Evolutionary conservation across 768 basidiomycete genomes (phyloP).

Genomic region (Russula brevipes): DNA sequence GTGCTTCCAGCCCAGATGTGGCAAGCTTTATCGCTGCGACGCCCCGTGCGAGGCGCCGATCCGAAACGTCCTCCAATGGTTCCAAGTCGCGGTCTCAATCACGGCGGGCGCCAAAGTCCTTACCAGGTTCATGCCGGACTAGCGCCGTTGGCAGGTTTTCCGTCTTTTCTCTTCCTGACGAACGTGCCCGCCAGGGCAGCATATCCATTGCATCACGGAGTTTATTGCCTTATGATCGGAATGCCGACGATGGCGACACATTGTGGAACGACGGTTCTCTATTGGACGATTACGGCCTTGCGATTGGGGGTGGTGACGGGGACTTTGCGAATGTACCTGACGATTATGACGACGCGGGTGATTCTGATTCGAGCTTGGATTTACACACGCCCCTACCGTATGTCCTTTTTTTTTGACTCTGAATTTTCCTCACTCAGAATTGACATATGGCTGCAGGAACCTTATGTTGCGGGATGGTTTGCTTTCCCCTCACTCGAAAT

Average conservation of each 20-base stretch:
- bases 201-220: conserved; percentile 21
- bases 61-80: conserved; percentile 25
- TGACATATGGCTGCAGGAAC: conserved; percentile 27
- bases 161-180: conserved; percentile 13
- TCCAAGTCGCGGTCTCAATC: conserved; percentile 28
- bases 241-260: conserved; percentile 8
- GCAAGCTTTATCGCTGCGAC: conserved; percentile 31
- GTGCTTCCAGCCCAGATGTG: conserved; percentile 34
- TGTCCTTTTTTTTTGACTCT: conserved; percentile 21
- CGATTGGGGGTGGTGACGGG: conserved; percentile 26
- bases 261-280: conserved; percentile 30
- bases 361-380: conserved; percentile 37
- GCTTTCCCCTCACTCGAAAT: conserved; percentile 39
- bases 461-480: conserved; percentile 39
- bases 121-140: conserved; percentile 22
- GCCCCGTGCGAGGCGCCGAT: conserved; percentile 31
- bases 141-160: conserved; percentile 22
- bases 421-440: neutral
- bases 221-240: conserved; percentile 22
- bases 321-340: conserved; percentile 25
- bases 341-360: conserved; percentile 32
- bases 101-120: conserved; percentile 17
- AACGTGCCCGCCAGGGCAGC: conserved; percentile 20
- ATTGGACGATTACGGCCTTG: conserved; percentile 30
- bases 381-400: conserved; percentile 39